Evolutionary conservation across 495 filamentous ascomycete genomes (phyloP), one percentile per base, ranked within the genome.

Genomic region (Hypoxylon lienhwacheense): DNA sequence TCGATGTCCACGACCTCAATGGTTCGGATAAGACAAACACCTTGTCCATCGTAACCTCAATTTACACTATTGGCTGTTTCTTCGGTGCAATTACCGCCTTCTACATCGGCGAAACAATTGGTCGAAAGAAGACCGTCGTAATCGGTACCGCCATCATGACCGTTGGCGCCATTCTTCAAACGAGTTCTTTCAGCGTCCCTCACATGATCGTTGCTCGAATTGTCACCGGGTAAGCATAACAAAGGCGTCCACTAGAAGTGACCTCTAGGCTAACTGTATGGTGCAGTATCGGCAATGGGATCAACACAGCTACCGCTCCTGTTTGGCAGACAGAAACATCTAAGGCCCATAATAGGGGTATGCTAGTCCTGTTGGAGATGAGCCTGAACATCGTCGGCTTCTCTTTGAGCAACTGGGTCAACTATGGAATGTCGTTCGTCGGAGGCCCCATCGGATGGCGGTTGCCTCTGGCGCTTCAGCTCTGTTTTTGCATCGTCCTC

Each of bases 61-160:
- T 86, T 14, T 87, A 86, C 70, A 81, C 84, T 37, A 68, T 87
- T 53, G 83, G 82, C 45, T 85, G 81, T 62, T 84, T 86, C 55
- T 70, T 84, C 11, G 83, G 84, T 6, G 81, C 81, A 7, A 73
- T 86, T 24, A 73, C 72, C 0, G 80, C 81, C 4, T 79, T 84
- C 47, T 78, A 73, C 57, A 67, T 85, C 39, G 84, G 85, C 16
- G 83, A 85, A 46, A 58, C 61, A 6, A 68, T 85, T 0, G 83
- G 83, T 1, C 68, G 83, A 3, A 81, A 82, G 69, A 83, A 78
- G 41, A 67, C 75, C 0, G 77, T 87, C 26, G 41, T 85, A 1
- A 47, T 78, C 5, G 81, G 80, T 3, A 79, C 81, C 0, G 69
- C 69, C 0, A 80, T 85, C 26, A 85, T 86, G 81, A 72, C 69